Conservation (phyloP, 495 filamentous ascomycete species). For the Aspergillus egyptiacus region DNA sequence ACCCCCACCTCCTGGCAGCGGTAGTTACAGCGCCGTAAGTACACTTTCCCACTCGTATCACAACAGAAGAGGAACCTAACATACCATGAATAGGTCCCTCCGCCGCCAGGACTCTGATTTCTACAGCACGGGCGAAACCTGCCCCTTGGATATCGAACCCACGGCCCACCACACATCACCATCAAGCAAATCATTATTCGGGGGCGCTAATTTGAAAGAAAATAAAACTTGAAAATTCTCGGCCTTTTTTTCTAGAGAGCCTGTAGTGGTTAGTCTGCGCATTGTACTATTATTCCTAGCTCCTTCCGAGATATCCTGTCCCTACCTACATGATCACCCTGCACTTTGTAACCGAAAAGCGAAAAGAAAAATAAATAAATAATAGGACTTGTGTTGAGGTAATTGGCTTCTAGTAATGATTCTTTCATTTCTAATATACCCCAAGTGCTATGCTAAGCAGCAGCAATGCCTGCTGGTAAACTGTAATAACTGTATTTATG, state of each 20-base stretch:
- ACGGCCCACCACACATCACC: not conserved
- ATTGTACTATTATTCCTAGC: not conserved
- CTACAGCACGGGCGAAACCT: not conserved
- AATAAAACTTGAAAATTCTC: no score
- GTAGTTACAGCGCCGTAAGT: constrained; percentile 63
- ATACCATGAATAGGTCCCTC: constrained; percentile 36
- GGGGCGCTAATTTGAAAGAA: no score
- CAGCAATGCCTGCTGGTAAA: no score
- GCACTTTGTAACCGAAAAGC: not conserved
- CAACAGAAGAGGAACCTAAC: no score
- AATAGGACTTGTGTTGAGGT: not conserved
- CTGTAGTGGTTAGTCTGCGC: not conserved
- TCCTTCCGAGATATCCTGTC: not conserved
- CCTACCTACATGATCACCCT: not conserved
- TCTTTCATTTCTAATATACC: not conserved
- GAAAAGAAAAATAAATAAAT: not conserved
- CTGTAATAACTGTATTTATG: no score
- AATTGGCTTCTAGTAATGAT: not conserved
- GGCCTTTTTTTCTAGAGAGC: constrained; percentile 3
- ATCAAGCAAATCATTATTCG: no score
- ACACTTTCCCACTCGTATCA: not conserved
- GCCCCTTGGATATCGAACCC: constrained; percentile 8
- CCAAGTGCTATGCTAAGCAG: not conserved
- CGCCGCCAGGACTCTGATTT: constrained; percentile 46
- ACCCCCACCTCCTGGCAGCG: constrained; percentile 53